phyloP scores from a whole-genome alignment of 805 yeast genomes.

The Candida pseudoglaebosa region DNA sequence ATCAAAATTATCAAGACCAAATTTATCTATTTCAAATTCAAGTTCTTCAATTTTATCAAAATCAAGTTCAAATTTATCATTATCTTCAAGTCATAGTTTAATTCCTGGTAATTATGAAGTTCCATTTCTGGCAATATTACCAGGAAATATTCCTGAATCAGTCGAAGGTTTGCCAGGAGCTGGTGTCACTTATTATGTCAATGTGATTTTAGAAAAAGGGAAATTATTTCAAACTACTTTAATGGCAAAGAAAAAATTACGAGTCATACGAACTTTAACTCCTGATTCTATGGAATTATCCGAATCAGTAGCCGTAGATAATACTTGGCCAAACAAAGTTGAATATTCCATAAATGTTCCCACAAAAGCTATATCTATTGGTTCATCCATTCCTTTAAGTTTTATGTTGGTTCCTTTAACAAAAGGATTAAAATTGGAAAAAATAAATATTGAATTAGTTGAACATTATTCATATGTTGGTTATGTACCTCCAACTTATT shows the following conservation, averaged over 20 bases:
- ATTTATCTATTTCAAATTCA: constrained; percentile 8
- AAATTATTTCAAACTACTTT: constrained; percentile 61
- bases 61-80: constrained; percentile 6
- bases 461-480: constrained; percentile 67
- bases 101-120: constrained; percentile 82
- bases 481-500: constrained; percentile 50
- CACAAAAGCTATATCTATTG: constrained; percentile 84
- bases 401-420: constrained; percentile 71
- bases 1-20: constrained; percentile 27
- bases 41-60: constrained; percentile 2
- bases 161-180: constrained; percentile 88
- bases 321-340: constrained; percentile 92
- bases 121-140: constrained; percentile 81
- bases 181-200: constrained; percentile 64
- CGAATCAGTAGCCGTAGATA: constrained; percentile 90
- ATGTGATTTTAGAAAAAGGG: constrained; percentile 80
- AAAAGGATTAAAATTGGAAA: constrained; percentile 77
- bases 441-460: constrained; percentile 60
- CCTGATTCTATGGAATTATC: constrained; percentile 83
- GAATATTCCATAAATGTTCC: constrained; percentile 88
- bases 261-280: constrained; percentile 82
- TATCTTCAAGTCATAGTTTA: constrained; percentile 41
- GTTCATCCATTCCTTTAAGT: constrained; percentile 68
- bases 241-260: constrained; percentile 62
- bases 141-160: constrained; percentile 82